Evolutionary conservation across 2,329 filamentous ascomycete genomes (phyloP).

Genomic region (Aureobasidium sp.): DNA sequence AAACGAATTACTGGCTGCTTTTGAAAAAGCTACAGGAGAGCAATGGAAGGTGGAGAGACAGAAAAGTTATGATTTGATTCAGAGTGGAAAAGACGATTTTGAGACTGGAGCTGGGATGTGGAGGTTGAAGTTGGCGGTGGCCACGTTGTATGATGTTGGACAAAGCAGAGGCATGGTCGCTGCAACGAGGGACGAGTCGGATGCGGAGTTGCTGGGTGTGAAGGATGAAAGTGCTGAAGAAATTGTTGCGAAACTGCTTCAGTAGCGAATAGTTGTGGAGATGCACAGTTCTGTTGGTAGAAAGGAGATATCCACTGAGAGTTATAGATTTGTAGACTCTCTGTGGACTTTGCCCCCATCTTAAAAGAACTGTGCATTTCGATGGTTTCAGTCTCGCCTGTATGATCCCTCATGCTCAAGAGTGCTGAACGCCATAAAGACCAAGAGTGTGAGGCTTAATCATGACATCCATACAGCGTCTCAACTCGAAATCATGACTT

Average conservation of each 20-base stretch:
- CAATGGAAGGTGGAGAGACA: slow-evolving; percentile 10
- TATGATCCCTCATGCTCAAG: too few relatives aligned
- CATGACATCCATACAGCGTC: background rate
- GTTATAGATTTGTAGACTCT: too few relatives aligned
- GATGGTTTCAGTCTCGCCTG: too few relatives aligned
- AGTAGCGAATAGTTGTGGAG: background rate
- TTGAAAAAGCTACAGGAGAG: slow-evolving; percentile 12
- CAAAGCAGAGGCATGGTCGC: slow-evolving; percentile 11
- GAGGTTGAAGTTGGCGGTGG: slow-evolving; percentile 14
- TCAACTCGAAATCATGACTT: background rate
- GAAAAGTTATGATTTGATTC: slow-evolving; percentile 9
- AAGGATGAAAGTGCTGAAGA: slow-evolving; percentile 10
- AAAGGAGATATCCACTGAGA: too few relatives aligned
- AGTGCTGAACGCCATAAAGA: background rate
- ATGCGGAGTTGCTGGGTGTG: slow-evolving; percentile 15
- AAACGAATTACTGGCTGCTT: slow-evolving; percentile 42
- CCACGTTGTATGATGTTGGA: slow-evolving; percentile 15
- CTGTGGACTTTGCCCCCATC: too few relatives aligned
- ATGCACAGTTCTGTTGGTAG: too few relatives aligned
- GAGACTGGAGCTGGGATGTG: background rate
- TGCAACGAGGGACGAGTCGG: slow-evolving; percentile 11
- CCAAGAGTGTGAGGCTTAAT: background rate
- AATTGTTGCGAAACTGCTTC: slow-evolving; percentile 12
- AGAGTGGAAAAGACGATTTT: slow-evolving; percentile 1
- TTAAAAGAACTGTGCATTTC: too few relatives aligned